Evolutionary conservation across 2,329 filamentous ascomycete genomes (phyloP).

Genomic region (Fusarium sp.): DNA sequence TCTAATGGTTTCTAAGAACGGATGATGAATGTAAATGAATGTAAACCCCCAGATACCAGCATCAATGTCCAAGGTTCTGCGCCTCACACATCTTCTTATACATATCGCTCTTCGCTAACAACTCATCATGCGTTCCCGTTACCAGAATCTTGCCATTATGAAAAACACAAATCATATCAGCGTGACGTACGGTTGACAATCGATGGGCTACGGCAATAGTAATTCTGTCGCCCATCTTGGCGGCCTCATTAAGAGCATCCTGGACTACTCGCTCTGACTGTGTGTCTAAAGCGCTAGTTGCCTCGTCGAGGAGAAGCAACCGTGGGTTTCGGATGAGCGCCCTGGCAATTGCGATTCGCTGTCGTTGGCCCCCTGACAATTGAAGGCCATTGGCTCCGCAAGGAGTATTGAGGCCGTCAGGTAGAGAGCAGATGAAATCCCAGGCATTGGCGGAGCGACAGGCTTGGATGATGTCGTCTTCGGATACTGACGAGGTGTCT

Average conservation of each 20-base stretch:
- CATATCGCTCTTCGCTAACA: conserved; percentile 59
- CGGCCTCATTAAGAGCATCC: conserved; percentile 77
- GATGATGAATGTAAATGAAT: no score
- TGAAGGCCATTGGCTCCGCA: conserved; percentile 73
- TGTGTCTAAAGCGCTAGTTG: conserved; percentile 44
- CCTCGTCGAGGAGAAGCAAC: conserved; percentile 41
- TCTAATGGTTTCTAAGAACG: no score
- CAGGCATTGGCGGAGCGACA: conserved; percentile 59
- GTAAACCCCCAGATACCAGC: no score
- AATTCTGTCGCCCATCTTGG: conserved; percentile 72
- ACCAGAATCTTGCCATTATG: conserved; percentile 67
- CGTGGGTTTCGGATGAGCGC: conserved; percentile 58
- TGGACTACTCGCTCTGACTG: conserved; percentile 66
- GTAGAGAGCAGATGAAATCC: conserved; percentile 55
- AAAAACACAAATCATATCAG: conserved; percentile 71
- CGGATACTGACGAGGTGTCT: background rate
- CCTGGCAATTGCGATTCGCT: conserved; percentile 75
- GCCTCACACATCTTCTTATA: conserved; percentile 63
- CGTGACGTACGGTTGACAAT: conserved; percentile 86
- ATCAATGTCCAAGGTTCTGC: conserved; percentile 48
- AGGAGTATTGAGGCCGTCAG: conserved; percentile 64
- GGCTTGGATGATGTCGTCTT: background rate
- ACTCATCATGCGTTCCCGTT: conserved; percentile 66
- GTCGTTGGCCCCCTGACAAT: conserved; percentile 74
- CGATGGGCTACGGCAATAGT: conserved; percentile 80